Evolutionary conservation across 768 basidiomycete species (phyloP).

Genomic region (Goffeauzyma gilvescens): DNA sequence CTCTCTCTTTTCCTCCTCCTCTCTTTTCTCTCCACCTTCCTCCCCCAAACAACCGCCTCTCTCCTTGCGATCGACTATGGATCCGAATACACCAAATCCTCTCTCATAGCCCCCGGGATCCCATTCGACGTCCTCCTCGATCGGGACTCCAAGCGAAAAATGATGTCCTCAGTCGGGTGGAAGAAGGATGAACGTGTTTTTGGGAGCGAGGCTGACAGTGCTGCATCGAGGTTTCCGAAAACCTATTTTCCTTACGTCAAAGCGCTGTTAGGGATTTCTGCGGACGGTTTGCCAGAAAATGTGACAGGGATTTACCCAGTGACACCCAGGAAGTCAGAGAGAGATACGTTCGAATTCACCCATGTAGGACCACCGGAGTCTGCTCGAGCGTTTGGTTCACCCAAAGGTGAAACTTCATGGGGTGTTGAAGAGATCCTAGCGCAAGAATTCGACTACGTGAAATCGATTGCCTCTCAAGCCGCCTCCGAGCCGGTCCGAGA

Average conservation of each 20-base stretch:
- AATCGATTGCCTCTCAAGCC: constrained; percentile 50
- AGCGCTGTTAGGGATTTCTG: constrained; percentile 62
- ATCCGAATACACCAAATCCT: constrained; percentile 90
- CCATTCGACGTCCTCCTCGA: constrained; percentile 93
- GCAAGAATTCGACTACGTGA: constrained; percentile 83
- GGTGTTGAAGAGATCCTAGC: constrained; percentile 74
- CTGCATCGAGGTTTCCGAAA: constrained; percentile 75
- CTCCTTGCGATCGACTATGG: constrained; percentile 97
- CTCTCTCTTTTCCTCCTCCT: constrained; percentile 11
- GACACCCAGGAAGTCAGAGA: constrained; percentile 15
- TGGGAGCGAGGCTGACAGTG: constrained; percentile 67
- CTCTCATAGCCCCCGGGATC: constrained; percentile 77
- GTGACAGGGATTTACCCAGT: constrained; percentile 29
- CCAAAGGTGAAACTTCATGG: constrained; percentile 42
- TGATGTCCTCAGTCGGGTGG: constrained; percentile 74
- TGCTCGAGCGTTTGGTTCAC: background rate
- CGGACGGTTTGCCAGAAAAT: too few relatives aligned
- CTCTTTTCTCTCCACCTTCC: constrained; percentile 7
- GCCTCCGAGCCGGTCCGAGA: constrained; percentile 62
- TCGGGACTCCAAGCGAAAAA: constrained; percentile 79
- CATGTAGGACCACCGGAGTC: constrained; percentile 20
- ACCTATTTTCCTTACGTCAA: constrained; percentile 77
- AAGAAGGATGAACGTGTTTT: constrained; percentile 72
- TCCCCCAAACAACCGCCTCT: constrained; percentile 39
- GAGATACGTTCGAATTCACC: constrained; percentile 21